phyloP scores from a whole-genome alignment of 2,329 filamentous ascomycete genomes.

The Rhexocercosporidium sp. region DNA sequence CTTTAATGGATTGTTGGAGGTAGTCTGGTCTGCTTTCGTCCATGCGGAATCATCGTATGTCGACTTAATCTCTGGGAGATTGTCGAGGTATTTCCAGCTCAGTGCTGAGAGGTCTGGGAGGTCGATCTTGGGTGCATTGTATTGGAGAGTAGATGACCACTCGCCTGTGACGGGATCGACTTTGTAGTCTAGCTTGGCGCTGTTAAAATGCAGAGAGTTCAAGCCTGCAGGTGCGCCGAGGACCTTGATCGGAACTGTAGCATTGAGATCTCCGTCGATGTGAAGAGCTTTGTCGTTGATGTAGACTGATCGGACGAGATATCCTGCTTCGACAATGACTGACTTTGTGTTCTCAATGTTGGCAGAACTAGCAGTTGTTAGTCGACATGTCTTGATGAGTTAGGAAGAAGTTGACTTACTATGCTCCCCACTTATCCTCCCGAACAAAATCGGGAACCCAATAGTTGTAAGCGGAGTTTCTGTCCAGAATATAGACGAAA shows the following conservation, averaged over 20 bases:
- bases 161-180: constrained; percentile 51
- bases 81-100: constrained; percentile 73
- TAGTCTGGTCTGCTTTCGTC: constrained; percentile 61
- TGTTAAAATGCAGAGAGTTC: constrained; percentile 67
- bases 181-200: constrained; percentile 46
- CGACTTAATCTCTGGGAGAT: constrained; percentile 69
- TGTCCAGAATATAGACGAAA: constrained; percentile 51
- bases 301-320: constrained; percentile 66
- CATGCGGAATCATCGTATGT: constrained; percentile 73
- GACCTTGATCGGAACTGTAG: constrained; percentile 70
- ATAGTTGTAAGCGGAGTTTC: constrained; percentile 71
- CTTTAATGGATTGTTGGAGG: constrained; percentile 38
- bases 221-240: constrained; percentile 62
- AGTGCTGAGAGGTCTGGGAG: constrained; percentile 64
- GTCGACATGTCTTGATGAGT: not conserved
- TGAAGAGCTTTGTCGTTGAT: constrained; percentile 61
- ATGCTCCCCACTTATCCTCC: constrained; percentile 42
- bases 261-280: constrained; percentile 74
- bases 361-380: constrained; percentile 32
- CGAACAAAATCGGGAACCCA: constrained; percentile 65
- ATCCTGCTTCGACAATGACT: constrained; percentile 67
- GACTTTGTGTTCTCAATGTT: constrained; percentile 46
- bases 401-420: constrained; percentile 31
- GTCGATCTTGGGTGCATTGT: constrained; percentile 53
- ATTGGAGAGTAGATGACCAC: constrained; percentile 58